phyloP scores from a whole-genome alignment of 1,284 basidiomycete genomes.

The Megacollybia platyphylla region DNA sequence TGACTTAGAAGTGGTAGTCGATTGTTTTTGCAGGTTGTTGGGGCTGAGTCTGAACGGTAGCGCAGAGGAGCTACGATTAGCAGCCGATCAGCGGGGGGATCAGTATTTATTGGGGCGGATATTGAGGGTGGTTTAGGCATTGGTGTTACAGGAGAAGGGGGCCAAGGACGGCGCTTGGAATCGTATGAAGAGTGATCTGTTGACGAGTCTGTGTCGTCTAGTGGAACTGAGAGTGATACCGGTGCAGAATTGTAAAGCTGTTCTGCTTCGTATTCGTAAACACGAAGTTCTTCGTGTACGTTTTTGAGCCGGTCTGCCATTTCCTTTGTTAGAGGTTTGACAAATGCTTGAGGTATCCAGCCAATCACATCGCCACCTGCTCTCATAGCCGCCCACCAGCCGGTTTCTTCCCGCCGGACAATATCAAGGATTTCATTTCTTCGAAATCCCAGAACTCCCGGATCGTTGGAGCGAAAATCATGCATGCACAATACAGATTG shows the following conservation, averaged over 20 bases:
- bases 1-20: conserved; percentile 5
- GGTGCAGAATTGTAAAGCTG: conserved; percentile 26
- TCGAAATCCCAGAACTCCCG: conserved; percentile 46
- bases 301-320: conserved; percentile 30
- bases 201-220: background rate
- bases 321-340: conserved; percentile 28
- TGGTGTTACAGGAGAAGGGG: conserved; percentile 29
- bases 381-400: conserved; percentile 73
- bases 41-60: conserved; percentile 2
- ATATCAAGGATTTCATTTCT: conserved; percentile 57
- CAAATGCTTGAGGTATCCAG: conserved; percentile 60
- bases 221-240: conserved; percentile 12
- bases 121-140: conserved; percentile 22
- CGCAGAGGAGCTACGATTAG: background rate
- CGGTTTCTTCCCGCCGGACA: conserved; percentile 53
- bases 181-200: background rate
- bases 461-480: conserved; percentile 51
- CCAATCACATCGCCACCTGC: conserved; percentile 38
- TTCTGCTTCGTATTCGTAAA: conserved; percentile 34
- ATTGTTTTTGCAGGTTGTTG: background rate
- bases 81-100: conserved; percentile 13
- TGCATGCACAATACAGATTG: conserved; percentile 51
- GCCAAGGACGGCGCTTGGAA: conserved; percentile 13
- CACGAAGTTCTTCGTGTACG: conserved; percentile 24
- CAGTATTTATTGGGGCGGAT: conserved; percentile 16